Conservation (phyloP, 148 eudicot species). For the Diospyros lotus region DNA sequence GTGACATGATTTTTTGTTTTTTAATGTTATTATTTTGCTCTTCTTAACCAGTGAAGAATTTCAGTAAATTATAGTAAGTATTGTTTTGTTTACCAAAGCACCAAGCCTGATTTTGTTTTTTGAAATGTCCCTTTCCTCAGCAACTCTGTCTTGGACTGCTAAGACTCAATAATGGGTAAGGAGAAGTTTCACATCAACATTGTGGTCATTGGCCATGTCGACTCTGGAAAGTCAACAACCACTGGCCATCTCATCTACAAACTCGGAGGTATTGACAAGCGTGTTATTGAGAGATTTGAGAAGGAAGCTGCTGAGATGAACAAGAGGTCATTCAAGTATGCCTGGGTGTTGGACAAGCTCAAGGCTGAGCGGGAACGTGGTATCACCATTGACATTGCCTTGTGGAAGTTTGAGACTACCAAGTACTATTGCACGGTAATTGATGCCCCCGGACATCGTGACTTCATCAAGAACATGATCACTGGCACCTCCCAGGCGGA, state of each 20-base stretch:
- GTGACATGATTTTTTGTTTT: too few relatives aligned
- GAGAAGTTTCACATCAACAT: slow-evolving; percentile 31
- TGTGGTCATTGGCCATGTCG: slow-evolving; percentile 40
- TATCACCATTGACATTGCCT: slow-evolving; percentile 55
- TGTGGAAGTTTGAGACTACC: slow-evolving; percentile 64
- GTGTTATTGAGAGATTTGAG: slow-evolving; percentile 41
- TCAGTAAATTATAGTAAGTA: too few relatives aligned
- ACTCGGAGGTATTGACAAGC: slow-evolving; percentile 46
- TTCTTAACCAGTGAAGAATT: too few relatives aligned
- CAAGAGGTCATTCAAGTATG: slow-evolving; percentile 42
- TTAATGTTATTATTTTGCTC: too few relatives aligned
- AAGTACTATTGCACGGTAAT: slow-evolving; percentile 64
- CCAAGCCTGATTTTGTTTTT: neutral
- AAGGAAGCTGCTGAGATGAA: slow-evolving; percentile 48
- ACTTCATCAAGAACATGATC: slow-evolving; percentile 61
- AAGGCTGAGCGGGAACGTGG: slow-evolving; percentile 68
- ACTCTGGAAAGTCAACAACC: slow-evolving; percentile 39
- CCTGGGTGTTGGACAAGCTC: slow-evolving; percentile 51
- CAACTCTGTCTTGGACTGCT: neutral
- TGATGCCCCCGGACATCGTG: slow-evolving; percentile 62
- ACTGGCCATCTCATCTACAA: slow-evolving; percentile 42
- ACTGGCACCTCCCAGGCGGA: slow-evolving; percentile 62
- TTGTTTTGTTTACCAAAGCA: too few relatives aligned
- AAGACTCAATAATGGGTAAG: slow-evolving; percentile 22
- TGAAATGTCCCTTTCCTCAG: neutral